Base-by-base conservation (phyloP, 768 basidiomycete species). In the Chlorophyllum brunneum region DNA sequence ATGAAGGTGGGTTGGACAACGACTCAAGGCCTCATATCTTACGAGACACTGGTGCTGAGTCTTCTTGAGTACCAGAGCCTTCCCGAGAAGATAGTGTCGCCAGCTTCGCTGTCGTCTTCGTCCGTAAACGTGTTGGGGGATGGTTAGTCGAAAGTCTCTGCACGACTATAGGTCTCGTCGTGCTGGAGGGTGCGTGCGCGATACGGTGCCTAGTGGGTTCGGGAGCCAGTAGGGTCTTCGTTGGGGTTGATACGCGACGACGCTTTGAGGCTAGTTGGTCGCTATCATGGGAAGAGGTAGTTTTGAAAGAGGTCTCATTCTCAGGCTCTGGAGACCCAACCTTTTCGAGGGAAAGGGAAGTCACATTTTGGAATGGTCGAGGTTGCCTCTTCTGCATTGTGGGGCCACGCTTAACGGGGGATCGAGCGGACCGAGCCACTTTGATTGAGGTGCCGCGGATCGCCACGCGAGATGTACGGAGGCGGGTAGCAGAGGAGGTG, bases 231-330 rank as follows among this genome's bases (percentile, higher is more conserved):
- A 37, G 26, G 26, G 51, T 27, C 30, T 37, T 45, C 3, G 34
- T 24, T 9, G 49, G 40, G 18, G 30, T 7, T 11, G 43, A 39
- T 18, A 53, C 43, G 18, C 51, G 51, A 38, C 43, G 43, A 16
- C 51, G 51, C 31, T 53, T 53, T 5, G 40, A 33, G 9, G 36
- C 18, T 5, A 31, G 6, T 30, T 50, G 31, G 9, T 42, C 54
- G 23, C 45, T 18, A 26, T 33, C 31, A 18, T 27, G 10, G n/a
- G 30, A 20, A n/a, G 45, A 18, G 26, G 27, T 13, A 22, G 23
- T n/a, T 16, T 31, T 13, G 27, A 18, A 26, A n/a, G 45, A 26
- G 11, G 46, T 9, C 22, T 23, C 18, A 23, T 16, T 48, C 27
- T 27, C 39, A 18, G 39, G 40, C 20, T 29, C 46, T 11, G 48